Percentiles rank a stretch among this genome's conserved stretches.
phyloP scores from a whole-genome alignment of 208 protist species.

The Crithidia fasciculata region DNA sequence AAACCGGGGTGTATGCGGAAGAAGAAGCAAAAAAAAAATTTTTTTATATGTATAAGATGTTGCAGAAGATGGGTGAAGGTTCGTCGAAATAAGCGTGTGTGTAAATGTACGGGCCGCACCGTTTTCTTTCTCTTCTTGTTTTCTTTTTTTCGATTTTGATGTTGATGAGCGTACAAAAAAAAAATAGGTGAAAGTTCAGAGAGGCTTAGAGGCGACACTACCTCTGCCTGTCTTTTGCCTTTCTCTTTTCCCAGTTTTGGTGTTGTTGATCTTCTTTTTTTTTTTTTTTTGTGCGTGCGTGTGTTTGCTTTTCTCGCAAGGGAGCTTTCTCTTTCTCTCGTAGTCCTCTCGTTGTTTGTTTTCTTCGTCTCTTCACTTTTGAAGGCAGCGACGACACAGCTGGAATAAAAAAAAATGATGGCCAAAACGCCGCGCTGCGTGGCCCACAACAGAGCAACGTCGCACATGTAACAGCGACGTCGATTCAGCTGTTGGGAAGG shows the following conservation, averaged over 20 bases:
- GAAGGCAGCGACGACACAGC: slow-evolving; percentile 4
- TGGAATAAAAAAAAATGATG: too few species aligned
- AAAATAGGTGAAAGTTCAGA: neutral
- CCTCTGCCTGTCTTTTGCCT: too few species aligned
- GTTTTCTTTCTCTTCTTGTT: neutral
- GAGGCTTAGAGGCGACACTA: too few species aligned
- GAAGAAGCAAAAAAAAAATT: neutral
- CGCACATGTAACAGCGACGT: neutral
- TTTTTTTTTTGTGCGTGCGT: too few species aligned
- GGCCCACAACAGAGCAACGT: neutral
- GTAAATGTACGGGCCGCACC: neutral
- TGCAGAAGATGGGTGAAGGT: neutral
- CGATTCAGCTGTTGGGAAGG: too few species aligned
- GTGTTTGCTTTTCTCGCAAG: too few species aligned
- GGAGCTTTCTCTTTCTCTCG: neutral
- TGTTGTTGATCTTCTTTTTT: too few species aligned
- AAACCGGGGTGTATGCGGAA: too few species aligned
- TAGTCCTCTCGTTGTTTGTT: neutral
- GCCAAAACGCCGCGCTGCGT: too few species aligned
- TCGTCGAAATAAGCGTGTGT: neutral
- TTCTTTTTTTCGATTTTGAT: slow-evolving; percentile 1
- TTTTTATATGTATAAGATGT: neutral
- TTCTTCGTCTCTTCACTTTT: neutral
- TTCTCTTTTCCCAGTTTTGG: too few species aligned
- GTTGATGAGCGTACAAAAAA: neutral